Evolutionary conservation across 208 protist species (phyloP).

Genomic region (Zelonia costaricensis): DNA sequence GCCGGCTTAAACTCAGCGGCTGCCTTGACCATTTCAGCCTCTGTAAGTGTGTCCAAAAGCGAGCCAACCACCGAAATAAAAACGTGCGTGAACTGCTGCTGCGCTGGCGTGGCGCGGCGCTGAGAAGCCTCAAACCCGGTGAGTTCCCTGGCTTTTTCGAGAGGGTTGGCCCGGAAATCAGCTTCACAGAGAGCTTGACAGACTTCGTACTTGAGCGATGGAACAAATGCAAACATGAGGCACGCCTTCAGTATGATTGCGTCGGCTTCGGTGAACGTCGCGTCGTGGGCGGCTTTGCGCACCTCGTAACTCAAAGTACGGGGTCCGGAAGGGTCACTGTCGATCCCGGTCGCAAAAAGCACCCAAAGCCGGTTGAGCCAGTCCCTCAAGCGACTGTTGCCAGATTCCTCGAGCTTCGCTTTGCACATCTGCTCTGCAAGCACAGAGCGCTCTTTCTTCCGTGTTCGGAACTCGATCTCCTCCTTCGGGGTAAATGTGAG

Average conservation of each 20-base stretch:
- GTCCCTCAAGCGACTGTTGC: conserved; percentile 43
- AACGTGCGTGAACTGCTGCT: conserved; percentile 47
- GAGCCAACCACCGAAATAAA: conserved; percentile 52
- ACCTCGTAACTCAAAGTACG: conserved; percentile 68
- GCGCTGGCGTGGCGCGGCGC: conserved; percentile 21
- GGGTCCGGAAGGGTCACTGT: conserved; percentile 48
- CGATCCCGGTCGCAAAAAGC: conserved; percentile 58
- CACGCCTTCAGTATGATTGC: conserved; percentile 53
- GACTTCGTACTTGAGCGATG: conserved; percentile 54
- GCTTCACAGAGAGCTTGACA: conserved; percentile 45
- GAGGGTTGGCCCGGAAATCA: conserved; percentile 27
- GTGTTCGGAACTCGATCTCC: conserved; percentile 43
- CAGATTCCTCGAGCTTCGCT: conserved; percentile 27
- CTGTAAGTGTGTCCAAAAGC: conserved; percentile 74
- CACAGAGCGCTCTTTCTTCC: conserved; percentile 47
- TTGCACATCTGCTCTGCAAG: conserved; percentile 46
- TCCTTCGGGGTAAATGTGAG: conserved; percentile 53
- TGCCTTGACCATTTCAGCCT: conserved; percentile 48
- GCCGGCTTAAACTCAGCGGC: conserved; percentile 59
- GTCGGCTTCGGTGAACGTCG: conserved; percentile 46
- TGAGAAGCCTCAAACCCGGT: conserved; percentile 16
- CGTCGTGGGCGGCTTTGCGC: conserved; percentile 53
- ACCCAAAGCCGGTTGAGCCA: conserved; percentile 68
- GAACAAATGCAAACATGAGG: conserved; percentile 54
- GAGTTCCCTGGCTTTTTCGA: conserved; percentile 2